A percentile compares a stretch with the other conserved stretches of the same genome.
phyloP scores from a whole-genome alignment of 306 rosid genomes.

The Arachis stenosperma region DNA sequence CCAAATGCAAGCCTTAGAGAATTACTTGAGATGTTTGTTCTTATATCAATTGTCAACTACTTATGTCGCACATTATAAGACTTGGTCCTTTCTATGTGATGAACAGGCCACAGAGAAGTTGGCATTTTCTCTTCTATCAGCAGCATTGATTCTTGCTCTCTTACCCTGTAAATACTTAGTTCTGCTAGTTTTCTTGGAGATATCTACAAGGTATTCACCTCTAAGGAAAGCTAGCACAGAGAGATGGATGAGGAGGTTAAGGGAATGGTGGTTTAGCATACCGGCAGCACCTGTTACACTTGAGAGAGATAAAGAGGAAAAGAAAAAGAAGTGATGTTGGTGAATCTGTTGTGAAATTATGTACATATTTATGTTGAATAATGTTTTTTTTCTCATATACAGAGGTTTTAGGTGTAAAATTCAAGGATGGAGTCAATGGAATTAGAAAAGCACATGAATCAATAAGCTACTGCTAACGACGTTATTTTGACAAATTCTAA shows the following conservation, averaged over 20 bases:
- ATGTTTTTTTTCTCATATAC: constrained; percentile 1
- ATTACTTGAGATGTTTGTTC: constrained; percentile 6
- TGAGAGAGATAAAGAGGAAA: constrained; percentile 81
- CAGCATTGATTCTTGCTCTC: constrained; percentile 63
- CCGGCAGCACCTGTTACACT: constrained; percentile 97
- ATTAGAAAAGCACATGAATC: constrained; percentile 31
- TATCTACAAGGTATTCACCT: constrained; percentile 78
- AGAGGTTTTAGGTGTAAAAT: constrained; percentile 37
- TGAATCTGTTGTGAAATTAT: constrained; percentile 22
- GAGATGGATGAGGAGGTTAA: constrained; percentile 71
- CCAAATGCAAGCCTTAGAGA: neutral
- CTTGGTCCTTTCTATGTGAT: constrained; percentile 33
- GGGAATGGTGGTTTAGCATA: constrained; percentile 99
- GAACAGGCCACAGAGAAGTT: constrained; percentile 83
- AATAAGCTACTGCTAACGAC: neutral
- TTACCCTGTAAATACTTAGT: constrained; percentile 60
- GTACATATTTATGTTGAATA: constrained; percentile 33
- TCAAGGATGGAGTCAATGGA: constrained; percentile 34
- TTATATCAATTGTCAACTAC: neutral
- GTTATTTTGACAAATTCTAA: too few species aligned
- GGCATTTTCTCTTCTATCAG: constrained; percentile 57
- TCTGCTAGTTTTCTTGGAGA: constrained; percentile 69
- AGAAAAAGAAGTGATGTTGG: constrained; percentile 75
- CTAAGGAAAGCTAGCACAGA: constrained; percentile 81
- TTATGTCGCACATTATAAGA: constrained; percentile 26